Conservation (phyloP, 2,329 filamentous ascomycete genomes). For the Penicillium corylophilum region DNA sequence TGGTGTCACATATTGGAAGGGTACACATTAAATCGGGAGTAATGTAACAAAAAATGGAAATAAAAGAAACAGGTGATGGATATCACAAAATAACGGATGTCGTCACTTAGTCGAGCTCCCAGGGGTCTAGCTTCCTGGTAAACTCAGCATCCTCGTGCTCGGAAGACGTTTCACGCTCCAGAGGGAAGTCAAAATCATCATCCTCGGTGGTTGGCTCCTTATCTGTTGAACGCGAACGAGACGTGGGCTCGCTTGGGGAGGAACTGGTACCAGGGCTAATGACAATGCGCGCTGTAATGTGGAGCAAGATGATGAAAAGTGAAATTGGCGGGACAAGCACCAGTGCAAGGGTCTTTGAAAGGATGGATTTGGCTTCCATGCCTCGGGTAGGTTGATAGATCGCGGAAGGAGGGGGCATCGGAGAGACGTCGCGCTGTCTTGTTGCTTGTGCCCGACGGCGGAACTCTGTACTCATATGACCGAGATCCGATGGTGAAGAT, state of each 20-base stretch:
- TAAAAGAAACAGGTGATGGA: background rate
- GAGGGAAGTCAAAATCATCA: constrained; percentile 42
- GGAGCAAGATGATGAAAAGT: constrained; percentile 74
- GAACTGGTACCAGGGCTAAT: constrained; percentile 30
- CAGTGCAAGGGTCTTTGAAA: constrained; percentile 74
- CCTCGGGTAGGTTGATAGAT: constrained; percentile 55
- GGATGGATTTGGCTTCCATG: constrained; percentile 61
- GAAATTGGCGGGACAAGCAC: constrained; percentile 78
- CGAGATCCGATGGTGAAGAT: constrained; percentile 23
- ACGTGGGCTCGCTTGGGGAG: constrained; percentile 14
- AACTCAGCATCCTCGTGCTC: constrained; percentile 23
- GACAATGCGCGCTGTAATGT: constrained; percentile 74
- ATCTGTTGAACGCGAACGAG: constrained; percentile 17
- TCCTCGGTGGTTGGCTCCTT: constrained; percentile 31
- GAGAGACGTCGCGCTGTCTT: constrained; percentile 60
- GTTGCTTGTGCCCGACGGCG: constrained; percentile 58
- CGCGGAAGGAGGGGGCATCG: constrained; percentile 67
- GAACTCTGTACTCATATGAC: constrained; percentile 36
- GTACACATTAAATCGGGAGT: constrained; percentile 16
- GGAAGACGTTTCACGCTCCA: constrained; percentile 29
- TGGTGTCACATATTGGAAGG: constrained; percentile 8
- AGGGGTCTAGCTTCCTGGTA: constrained; percentile 24
- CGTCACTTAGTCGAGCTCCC: constrained; percentile 26
- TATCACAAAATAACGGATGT: background rate
- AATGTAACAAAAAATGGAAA: constrained; percentile 8